Evolutionary conservation across 129 eudicot genomes (phyloP).

Genomic region (Mikania micrantha): DNA sequence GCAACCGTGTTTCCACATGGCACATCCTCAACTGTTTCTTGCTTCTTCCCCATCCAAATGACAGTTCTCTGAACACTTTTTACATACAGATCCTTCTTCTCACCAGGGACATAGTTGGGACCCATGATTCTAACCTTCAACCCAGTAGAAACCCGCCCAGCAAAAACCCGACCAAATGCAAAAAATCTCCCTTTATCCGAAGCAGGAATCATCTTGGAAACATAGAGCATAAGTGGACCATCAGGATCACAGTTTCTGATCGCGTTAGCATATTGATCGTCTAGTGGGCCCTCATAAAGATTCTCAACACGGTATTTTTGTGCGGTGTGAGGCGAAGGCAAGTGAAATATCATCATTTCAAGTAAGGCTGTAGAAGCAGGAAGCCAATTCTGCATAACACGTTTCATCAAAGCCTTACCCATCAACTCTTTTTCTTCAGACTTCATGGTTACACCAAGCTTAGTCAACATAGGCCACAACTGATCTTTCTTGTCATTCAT

Average conservation of each 20-base stretch:
- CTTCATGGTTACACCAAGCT: constrained; percentile 35
- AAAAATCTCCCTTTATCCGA: constrained; percentile 69
- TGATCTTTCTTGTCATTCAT: constrained; percentile 51
- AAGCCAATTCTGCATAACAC: constrained; percentile 46
- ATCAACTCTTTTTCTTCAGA: constrained; percentile 36
- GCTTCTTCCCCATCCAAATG: constrained; percentile 94
- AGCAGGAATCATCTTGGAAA: constrained; percentile 44
- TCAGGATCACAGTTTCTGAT: constrained; percentile 60
- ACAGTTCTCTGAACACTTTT: constrained; percentile 92
- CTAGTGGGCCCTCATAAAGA: constrained; percentile 54
- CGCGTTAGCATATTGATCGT: constrained; percentile 46
- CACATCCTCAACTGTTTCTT: constrained; percentile 81
- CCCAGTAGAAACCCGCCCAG: constrained; percentile 70
- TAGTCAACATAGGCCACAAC: constrained; percentile 42
- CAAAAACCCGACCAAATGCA: constrained; percentile 83
- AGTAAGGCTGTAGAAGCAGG: constrained; percentile 50
- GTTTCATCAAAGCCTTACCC: constrained; percentile 41
- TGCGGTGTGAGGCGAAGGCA: constrained; percentile 51
- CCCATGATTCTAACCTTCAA: constrained; percentile 92
- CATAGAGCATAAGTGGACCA: constrained; percentile 62
- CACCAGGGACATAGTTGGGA: constrained; percentile 80
- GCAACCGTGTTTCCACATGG: constrained; percentile 88
- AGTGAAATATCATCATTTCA: constrained; percentile 56
- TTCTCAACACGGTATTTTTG: constrained; percentile 59
- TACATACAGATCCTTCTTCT: constrained; percentile 66